Evolutionary conservation across 1,284 basidiomycete genomes (phyloP), one percentile per base, ranked within the genome.

Genomic region (Rhizopogon parksii): DNA sequence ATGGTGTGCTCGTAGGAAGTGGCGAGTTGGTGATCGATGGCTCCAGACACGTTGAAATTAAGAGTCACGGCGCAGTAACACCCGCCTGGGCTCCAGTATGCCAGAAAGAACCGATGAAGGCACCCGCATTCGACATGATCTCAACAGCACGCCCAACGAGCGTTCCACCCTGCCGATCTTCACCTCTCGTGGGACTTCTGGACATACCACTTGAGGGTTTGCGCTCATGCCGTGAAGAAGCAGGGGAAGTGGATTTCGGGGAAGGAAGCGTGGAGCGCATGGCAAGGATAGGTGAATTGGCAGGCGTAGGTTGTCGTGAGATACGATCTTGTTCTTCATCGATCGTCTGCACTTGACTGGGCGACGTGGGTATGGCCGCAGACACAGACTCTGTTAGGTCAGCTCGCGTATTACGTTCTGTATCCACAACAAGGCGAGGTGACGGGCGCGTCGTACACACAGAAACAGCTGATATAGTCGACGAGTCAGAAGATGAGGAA

Each of bases 141-240:
- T 81, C 83, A n/a, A 79, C 82, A 12, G 84, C 84, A 57, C 83
- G 80, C 38, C 76, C 76, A n/a, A 84, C 80, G 15, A 85, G 74
- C 25, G 77, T 77, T 14, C 65, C 67, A 34, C 67, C 64, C 47
- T 60, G 64, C 53, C 67, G 66, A 35, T 62, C 57, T 6, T 68
- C 66, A 2, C 24, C 46, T 40, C 65, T 59, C 2, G 47, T 53
- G 9, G 69, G 67, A 50, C 59, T 68, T 25, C 63, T 53, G 14
- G 63, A 65, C 24, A 48, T 30, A 14, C 58, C 49, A 3, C 50
- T 51, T 4, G 63, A 63, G 9, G 56, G 54, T 56, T 52, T 68
- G 51, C 55, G 68, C 53, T 59, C 64, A 59, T 56, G 66, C 50
- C 36, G 59, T 25, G 48, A 46, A 47, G 51, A 46, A 37, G 54